Percentiles rank a stretch among this genome's conserved stretches.
Conservation (phyloP, 1,139 yeast species). For the Geotrichum fermentans region DNA sequence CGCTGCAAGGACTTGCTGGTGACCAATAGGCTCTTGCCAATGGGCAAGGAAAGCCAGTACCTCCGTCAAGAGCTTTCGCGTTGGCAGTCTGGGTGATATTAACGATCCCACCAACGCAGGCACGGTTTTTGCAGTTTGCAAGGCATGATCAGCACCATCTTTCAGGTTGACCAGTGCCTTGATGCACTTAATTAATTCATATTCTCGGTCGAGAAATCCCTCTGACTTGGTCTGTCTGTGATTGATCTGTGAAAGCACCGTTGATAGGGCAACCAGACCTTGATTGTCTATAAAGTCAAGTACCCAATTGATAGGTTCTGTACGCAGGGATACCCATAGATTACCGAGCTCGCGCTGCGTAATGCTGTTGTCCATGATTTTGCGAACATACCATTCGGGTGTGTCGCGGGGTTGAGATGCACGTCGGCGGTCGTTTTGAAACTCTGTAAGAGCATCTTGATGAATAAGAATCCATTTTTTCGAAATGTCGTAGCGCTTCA, state of each 20-base stretch:
- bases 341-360: slow-evolving; percentile 70
- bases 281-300: slow-evolving; percentile 72
- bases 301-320: slow-evolving; percentile 92
- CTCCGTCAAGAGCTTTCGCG: slow-evolving; percentile 79
- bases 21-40: slow-evolving; percentile 50
- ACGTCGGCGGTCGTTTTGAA: slow-evolving; percentile 52
- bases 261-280: slow-evolving; percentile 81
- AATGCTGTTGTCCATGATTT: slow-evolving; percentile 64
- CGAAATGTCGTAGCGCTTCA: slow-evolving; percentile 67
- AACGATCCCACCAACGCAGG: slow-evolving; percentile 59
- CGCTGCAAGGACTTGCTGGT: slow-evolving; percentile 58
- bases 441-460: slow-evolving; percentile 79
- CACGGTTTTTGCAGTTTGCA: slow-evolving; percentile 48
- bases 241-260: slow-evolving; percentile 48
- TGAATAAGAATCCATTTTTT: slow-evolving; percentile 90
- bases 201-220: slow-evolving; percentile 52
- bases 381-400: slow-evolving; percentile 76
- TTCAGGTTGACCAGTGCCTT: slow-evolving; percentile 54
- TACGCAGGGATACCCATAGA: slow-evolving; percentile 84
- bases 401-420: slow-evolving; percentile 35
- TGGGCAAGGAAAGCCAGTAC: slow-evolving; percentile 55
- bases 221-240: slow-evolving; percentile 35
- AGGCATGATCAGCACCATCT: slow-evolving; percentile 54
- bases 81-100: slow-evolving; percentile 58
- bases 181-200: slow-evolving; percentile 56